Percentiles rank a stretch among this genome's conserved stretches.
Conservation (phyloP, 805 yeast genomes). For the Wickerhamiella nectarea region DNA sequence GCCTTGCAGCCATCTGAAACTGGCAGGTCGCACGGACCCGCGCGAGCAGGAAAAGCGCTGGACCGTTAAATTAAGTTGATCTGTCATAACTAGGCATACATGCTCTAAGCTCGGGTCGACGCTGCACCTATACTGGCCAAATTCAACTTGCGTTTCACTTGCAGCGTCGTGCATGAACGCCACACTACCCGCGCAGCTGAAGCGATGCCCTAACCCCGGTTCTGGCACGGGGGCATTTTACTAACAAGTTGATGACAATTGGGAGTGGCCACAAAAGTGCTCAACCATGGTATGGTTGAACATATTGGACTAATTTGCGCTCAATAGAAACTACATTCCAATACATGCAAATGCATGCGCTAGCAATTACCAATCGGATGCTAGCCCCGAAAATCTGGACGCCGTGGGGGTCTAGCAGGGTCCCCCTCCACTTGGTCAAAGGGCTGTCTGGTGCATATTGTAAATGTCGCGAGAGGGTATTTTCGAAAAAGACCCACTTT, state of each 20-base stretch:
- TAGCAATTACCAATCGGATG: neutral
- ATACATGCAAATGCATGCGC: conserved; percentile 9
- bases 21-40: neutral
- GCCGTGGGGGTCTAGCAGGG: neutral
- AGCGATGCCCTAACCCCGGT: neutral
- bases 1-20: neutral
- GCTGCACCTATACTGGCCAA: no score
- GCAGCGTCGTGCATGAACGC: conserved; percentile 1
- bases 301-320: conserved; percentile 2
- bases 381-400: neutral
- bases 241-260: neutral
- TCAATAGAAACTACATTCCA: neutral
- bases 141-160: no score
- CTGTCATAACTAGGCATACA: no score
- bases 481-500: neutral
- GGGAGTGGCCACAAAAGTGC: conserved; percentile 4
- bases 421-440: neutral
- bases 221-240: conserved; percentile 6
- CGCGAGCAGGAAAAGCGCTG: no score
- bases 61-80: neutral
- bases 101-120: no score
- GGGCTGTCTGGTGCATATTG: neutral
- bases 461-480: neutral
- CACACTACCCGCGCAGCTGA: neutral
- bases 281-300: conserved; percentile 7